These are phyloP conservation scores for Brasilioporus rufonigricans DNA, from an alignment of 768 basidiomycete genomes.

Conservation along the genomic window DNA sequence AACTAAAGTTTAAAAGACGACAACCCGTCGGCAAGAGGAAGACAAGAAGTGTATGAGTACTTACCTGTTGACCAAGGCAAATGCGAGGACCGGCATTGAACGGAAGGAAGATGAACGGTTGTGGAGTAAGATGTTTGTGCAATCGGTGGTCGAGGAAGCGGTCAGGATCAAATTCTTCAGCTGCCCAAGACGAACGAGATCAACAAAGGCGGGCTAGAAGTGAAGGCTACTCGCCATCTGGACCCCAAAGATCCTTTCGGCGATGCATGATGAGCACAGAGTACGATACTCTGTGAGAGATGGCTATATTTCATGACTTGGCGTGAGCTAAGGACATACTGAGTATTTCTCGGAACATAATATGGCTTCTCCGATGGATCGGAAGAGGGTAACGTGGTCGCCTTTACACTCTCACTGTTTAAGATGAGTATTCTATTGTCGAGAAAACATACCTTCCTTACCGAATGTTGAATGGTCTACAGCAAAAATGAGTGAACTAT, in stretches of 20 bases:
- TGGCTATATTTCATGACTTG: background rate
- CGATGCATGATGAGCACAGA: conserved; percentile 67
- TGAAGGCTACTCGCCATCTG: conserved; percentile 47
- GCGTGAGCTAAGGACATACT: conserved; percentile 9
- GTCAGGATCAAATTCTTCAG: conserved; percentile 68
- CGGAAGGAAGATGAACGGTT: conserved; percentile 70
- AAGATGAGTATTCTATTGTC: background rate
- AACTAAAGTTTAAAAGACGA: conserved; percentile 35
- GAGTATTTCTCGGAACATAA: conserved; percentile 42
- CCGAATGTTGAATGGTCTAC: conserved; percentile 50
- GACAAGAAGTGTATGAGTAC: background rate
- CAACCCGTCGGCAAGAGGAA: background rate
- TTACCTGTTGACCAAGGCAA: conserved; percentile 53
- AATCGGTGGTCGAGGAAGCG: conserved; percentile 66
- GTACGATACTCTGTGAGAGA: conserved; percentile 36
- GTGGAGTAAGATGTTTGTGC: conserved; percentile 57
- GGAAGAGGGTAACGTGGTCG: conserved; percentile 43
- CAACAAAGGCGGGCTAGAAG: background rate
- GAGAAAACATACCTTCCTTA: conserved; percentile 7
- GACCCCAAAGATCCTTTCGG: conserved; percentile 66
- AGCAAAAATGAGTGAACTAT: background rate
- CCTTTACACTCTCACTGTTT: conserved; percentile 44
- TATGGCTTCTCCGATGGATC: conserved; percentile 18
- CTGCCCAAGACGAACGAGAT: conserved; percentile 29
- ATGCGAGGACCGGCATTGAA: conserved; percentile 59